Evolutionary conservation across 2,329 filamentous ascomycete genomes (phyloP).

Genomic region (Fusarium sp.): DNA sequence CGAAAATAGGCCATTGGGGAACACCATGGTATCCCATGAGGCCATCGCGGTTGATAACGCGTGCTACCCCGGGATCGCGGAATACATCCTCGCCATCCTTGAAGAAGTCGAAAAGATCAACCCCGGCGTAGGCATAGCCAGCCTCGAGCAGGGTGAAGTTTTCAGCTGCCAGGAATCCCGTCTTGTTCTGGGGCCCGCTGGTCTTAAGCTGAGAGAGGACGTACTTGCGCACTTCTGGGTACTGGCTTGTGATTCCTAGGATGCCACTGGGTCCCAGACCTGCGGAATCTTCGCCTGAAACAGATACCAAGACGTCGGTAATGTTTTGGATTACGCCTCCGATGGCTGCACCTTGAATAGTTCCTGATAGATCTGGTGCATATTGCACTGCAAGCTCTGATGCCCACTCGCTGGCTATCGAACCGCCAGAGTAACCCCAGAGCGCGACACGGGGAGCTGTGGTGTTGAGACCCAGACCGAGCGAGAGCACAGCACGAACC

Average conservation of each 20-base stretch:
- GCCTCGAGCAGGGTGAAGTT: slow-evolving; percentile 24
- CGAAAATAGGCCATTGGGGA: slow-evolving; percentile 45
- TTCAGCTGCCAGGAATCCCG: slow-evolving; percentile 42
- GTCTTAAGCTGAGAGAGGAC: slow-evolving; percentile 43
- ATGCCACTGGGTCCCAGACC: slow-evolving; percentile 43
- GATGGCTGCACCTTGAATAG: slow-evolving; percentile 64
- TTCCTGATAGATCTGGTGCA: slow-evolving; percentile 63
- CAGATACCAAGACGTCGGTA: slow-evolving; percentile 53
- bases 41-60: slow-evolving; percentile 38
- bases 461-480: slow-evolving; percentile 52
- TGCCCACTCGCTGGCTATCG: slow-evolving; percentile 66
- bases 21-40: slow-evolving; percentile 49
- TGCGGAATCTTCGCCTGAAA: slow-evolving; percentile 50
- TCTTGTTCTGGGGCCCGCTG: slow-evolving; percentile 35
- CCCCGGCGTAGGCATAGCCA: slow-evolving; percentile 21
- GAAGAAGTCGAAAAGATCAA: slow-evolving; percentile 40
- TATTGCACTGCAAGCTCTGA: slow-evolving; percentile 67
- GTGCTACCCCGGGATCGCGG: slow-evolving; percentile 17
- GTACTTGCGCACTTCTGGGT: slow-evolving; percentile 35
- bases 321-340: slow-evolving; percentile 64
- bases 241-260: slow-evolving; percentile 44
- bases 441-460: slow-evolving; percentile 56
- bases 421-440: slow-evolving; percentile 72
- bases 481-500: slow-evolving; percentile 59
- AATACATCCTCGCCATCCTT: slow-evolving; percentile 12